These are phyloP conservation scores for Coniophora puteana DNA, from an alignment of 1,284 basidiomycete genomes.

Conservation along the genomic window DNA sequence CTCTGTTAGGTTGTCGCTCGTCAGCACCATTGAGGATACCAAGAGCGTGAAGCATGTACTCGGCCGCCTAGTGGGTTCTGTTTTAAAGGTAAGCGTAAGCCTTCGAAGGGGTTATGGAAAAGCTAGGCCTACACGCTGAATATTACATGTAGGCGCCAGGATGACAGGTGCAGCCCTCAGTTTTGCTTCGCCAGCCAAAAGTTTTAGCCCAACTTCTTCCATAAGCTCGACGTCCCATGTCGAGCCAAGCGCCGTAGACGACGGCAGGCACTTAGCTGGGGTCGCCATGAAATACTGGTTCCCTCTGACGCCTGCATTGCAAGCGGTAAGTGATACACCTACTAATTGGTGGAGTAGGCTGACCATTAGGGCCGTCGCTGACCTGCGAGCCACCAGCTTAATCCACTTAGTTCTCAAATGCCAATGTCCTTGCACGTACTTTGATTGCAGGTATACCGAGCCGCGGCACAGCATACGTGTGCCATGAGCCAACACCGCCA, in stretches of 20 bases:
- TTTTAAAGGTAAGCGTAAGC: slow-evolving; percentile 4
- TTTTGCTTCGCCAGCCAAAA: slow-evolving; percentile 61
- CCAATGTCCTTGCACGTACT: slow-evolving; percentile 4
- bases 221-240: slow-evolving; percentile 60
- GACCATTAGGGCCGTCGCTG: slow-evolving; percentile 22
- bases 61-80: slow-evolving; percentile 61
- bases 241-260: slow-evolving; percentile 57
- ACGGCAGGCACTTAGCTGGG: slow-evolving; percentile 61
- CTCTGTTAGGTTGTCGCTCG: background rate
- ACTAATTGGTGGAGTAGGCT: too few species aligned
- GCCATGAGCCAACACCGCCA: slow-evolving; percentile 44
- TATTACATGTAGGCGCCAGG: slow-evolving; percentile 69
- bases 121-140: slow-evolving; percentile 58
- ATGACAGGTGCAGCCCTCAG: slow-evolving; percentile 57
- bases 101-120: too few species aligned
- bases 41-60: slow-evolving; percentile 68
- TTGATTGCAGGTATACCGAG: slow-evolving; percentile 28
- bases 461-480: slow-evolving; percentile 22
- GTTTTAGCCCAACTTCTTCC: slow-evolving; percentile 48
- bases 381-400: slow-evolving; percentile 9
- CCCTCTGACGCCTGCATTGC: slow-evolving; percentile 55
- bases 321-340: slow-evolving; percentile 16
- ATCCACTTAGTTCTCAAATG: too few species aligned
- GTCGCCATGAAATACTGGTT: slow-evolving; percentile 64
- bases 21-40: slow-evolving; percentile 64